phyloP scores from a whole-genome alignment of 1,139 yeast genomes.

The Sugiyamaella grinbergsii region DNA sequence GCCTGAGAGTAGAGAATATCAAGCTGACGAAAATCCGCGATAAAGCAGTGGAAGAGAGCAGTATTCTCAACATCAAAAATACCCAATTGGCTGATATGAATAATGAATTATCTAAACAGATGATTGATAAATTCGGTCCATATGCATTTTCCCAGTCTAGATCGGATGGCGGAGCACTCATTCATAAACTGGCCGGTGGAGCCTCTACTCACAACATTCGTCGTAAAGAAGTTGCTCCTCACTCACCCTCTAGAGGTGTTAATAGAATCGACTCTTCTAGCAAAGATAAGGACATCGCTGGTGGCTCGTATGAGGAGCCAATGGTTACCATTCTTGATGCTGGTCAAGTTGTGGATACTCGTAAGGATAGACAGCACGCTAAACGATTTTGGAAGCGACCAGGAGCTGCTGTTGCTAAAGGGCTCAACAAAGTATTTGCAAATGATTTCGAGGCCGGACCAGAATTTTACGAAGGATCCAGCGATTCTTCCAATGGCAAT shows the following conservation, averaged over 20 bases:
- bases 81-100: constrained; percentile 45
- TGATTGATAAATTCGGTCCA: constrained; percentile 42
- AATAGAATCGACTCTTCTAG: background rate
- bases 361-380: constrained; percentile 13
- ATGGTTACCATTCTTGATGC: constrained; percentile 41
- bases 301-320: constrained; percentile 36
- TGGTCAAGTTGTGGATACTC: constrained; percentile 17
- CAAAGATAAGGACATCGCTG: background rate
- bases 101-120: constrained; percentile 42
- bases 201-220: background rate
- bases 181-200: background rate
- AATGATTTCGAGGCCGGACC: constrained; percentile 29
- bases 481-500: too few species aligned
- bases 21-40: constrained; percentile 36
- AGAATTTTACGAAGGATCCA: constrained; percentile 25
- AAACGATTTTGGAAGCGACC: constrained; percentile 44
- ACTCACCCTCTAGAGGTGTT: constrained; percentile 5
- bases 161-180: constrained; percentile 8
- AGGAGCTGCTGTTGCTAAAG: constrained; percentile 45
- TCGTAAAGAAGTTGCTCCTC: constrained; percentile 14
- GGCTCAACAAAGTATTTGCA: constrained; percentile 42
- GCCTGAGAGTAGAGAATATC: constrained; percentile 39
- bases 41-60: constrained; percentile 40
- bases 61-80: constrained; percentile 41
- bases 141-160: constrained; percentile 12